These are phyloP conservation scores for Penicillium antarcticum DNA, from an alignment of 495 filamentous ascomycete genomes.

Conservation along the genomic window DNA sequence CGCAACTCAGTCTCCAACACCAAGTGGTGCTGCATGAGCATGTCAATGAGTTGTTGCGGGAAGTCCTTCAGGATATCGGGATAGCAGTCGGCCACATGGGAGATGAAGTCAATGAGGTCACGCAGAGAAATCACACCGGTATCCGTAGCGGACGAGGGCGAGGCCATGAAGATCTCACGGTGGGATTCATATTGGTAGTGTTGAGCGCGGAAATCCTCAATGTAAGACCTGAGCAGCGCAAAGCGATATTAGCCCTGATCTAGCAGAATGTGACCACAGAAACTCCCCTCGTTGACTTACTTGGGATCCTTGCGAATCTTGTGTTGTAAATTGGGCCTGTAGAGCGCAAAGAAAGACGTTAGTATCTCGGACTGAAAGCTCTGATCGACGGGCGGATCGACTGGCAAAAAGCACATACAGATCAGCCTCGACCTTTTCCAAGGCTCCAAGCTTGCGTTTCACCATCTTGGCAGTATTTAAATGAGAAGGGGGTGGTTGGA, in stretches of 20 bases:
- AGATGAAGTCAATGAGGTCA: slow-evolving; percentile 83
- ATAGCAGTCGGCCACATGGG: slow-evolving; percentile 92
- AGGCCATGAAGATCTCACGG: slow-evolving; percentile 81
- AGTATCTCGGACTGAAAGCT: slow-evolving; percentile 20
- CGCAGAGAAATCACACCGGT: slow-evolving; percentile 75
- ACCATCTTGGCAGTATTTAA: slow-evolving; percentile 48
- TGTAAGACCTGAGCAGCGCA: slow-evolving; percentile 59
- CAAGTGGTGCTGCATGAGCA: slow-evolving; percentile 77
- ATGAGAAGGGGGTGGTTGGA: slow-evolving; percentile 16
- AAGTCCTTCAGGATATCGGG: slow-evolving; percentile 74
- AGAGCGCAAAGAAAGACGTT: slow-evolving; percentile 12
- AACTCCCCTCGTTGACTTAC: slow-evolving; percentile 38
- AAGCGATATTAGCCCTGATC: slow-evolving; percentile 3
- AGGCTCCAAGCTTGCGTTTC: slow-evolving; percentile 82
- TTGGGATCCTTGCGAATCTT: slow-evolving; percentile 82
- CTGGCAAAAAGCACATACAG: slow-evolving; percentile 46
- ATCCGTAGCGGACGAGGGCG: slow-evolving; percentile 71
- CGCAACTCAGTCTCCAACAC: slow-evolving; percentile 75
- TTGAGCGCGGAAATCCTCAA: slow-evolving; percentile 81
- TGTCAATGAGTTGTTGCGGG: slow-evolving; percentile 73
- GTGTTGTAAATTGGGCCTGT: slow-evolving; percentile 78
- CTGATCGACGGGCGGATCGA: slow-evolving; percentile 16
- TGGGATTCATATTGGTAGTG: slow-evolving; percentile 91
- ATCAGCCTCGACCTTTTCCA: slow-evolving; percentile 94
- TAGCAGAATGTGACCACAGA: not conserved